Evolutionary conservation across 2,329 filamentous ascomycete genomes (phyloP).

Genomic region (Fusarium algeriense): DNA sequence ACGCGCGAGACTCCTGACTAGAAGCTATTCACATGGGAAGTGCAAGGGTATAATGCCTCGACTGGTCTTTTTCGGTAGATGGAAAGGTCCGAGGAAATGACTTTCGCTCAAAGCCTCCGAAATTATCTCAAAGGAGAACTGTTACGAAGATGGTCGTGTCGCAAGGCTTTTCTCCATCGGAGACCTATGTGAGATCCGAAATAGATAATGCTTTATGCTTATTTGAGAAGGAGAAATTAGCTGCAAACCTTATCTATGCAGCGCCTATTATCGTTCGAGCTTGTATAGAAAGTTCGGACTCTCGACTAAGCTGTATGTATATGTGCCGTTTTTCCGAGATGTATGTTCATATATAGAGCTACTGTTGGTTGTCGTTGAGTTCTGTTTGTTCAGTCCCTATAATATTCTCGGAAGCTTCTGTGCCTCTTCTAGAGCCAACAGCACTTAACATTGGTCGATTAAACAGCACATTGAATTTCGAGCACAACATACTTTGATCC

Average conservation of each 20-base stretch:
- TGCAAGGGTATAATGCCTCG: neutral
- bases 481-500: neutral
- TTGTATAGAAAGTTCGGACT: neutral
- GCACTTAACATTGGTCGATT: neutral
- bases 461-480: neutral
- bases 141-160: too few relatives aligned
- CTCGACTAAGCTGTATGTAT: neutral
- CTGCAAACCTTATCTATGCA: too few relatives aligned
- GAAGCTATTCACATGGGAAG: neutral
- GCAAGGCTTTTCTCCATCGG: too few relatives aligned
- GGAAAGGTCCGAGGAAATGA: neutral
- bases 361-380: neutral
- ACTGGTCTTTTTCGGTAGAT: neutral
- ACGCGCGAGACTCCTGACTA: neutral
- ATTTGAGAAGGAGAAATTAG: too few relatives aligned
- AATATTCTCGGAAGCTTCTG: neutral
- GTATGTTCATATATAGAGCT: neutral
- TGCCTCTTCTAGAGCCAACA: neutral
- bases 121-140: neutral
- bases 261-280: neutral
- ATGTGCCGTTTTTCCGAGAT: neutral
- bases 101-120: neutral
- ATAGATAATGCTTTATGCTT: too few relatives aligned
- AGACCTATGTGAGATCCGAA: too few relatives aligned
- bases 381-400: neutral